These are phyloP conservation scores for Camelina sativa DNA, from an alignment of 345 rosid genomes.

Conservation along the genomic window DNA sequence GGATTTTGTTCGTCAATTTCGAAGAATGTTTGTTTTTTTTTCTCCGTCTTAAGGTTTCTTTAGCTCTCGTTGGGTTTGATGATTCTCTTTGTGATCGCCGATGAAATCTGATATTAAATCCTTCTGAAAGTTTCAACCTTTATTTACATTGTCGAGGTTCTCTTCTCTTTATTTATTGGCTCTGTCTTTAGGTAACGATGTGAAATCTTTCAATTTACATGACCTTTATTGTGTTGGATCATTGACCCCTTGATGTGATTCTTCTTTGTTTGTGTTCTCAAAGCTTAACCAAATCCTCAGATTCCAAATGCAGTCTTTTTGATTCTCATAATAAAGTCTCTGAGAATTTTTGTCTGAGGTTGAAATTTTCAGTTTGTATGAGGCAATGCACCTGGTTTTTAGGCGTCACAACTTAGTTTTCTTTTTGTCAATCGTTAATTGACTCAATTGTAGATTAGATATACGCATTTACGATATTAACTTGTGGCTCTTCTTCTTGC, in stretches of 20 bases:
- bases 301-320: constrained; percentile 12
- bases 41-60: constrained; percentile 20
- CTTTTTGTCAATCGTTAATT: background rate
- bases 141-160: constrained; percentile 22
- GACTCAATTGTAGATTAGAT: background rate
- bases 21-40: constrained; percentile 31
- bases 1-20: constrained; percentile 9
- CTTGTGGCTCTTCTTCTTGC: constrained; percentile 6
- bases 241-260: constrained; percentile 21
- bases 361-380: constrained; percentile 1
- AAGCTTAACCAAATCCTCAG: constrained; percentile 2
- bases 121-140: constrained; percentile 24
- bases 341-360: background rate
- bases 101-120: constrained; percentile 6
- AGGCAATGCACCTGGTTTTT: background rate
- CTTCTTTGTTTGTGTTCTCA: constrained; percentile 20
- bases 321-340: constrained; percentile 1
- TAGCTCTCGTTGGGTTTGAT: background rate
- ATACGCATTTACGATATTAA: constrained; percentile 13
- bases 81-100: constrained; percentile 1
- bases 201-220: constrained; percentile 1
- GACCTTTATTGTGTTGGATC: background rate
- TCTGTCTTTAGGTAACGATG: constrained; percentile 30
- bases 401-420: constrained; percentile 9
- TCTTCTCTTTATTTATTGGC: constrained; percentile 5